Base-by-base conservation (phyloP, 1,139 yeast genomes). In the Candida pseudoviswanathii region DNA sequence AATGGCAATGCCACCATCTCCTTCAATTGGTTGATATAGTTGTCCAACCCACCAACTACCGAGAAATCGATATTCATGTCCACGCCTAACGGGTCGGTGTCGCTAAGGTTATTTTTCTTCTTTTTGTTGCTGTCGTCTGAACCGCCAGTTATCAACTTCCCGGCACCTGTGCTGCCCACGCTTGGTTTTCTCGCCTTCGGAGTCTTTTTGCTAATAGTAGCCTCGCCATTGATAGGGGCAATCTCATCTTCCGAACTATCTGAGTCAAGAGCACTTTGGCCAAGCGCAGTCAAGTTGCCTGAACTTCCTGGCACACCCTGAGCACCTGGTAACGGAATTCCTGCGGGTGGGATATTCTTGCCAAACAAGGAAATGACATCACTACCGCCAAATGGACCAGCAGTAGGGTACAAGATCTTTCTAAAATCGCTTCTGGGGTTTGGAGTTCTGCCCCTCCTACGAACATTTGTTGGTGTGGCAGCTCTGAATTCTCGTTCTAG, bases 1-100 rank as follows among this genome's bases (percentile, higher is more conserved):
- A 95, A 72, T 0, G 99, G 99, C 51, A 95, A 72, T 0, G 96
- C 91, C 8, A 95, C 96, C 99, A 95, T 95, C 68, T 95, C 99
- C 62, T 95, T 94, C 55, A 95, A 77, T 65, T 94, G 97, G 61
- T 87, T 84, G 57, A 95, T 90, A 63, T 94, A 92, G 56, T 85
- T 85, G 62, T 89, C 96, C 50, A 95, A 76, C 2, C 99, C 99
- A 47, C 99, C 99, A 36, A 95, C 90, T 1, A 87, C 86, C 2
- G 86, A 80, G 65, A 95, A 95, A 63, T 90, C 97, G 46, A 94
- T 89, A 63, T 90, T 85, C 83, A 89, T 91, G 60, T 91, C 97
- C 6, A 92, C 88, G 1, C 97, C 99, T 30, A 95, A 72, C 1
- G 99, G 99, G 67, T 95, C 99, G 1, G 96, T 80, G 65, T 95